Evolutionary conservation across 306 rosid species (phyloP).

Genomic region (Abrus pulchellus): DNA sequence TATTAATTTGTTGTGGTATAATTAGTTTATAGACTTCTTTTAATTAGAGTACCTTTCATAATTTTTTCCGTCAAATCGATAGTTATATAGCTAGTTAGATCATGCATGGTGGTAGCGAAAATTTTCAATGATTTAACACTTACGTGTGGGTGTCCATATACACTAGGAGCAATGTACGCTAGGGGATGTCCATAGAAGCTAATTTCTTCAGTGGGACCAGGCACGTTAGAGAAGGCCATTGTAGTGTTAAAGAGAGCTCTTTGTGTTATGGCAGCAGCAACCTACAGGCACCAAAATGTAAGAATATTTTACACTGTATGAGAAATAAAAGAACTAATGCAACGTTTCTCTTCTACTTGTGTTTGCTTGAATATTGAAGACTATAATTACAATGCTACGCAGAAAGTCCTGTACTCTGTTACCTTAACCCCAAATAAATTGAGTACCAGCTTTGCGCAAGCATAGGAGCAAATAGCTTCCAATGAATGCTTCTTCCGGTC

Average conservation of each 20-base stretch:
- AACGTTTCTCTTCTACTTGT: background rate
- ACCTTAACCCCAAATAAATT: slow-evolving; percentile 66
- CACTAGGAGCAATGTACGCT: slow-evolving; percentile 65
- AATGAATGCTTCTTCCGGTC: slow-evolving; percentile 72
- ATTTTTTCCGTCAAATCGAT: background rate
- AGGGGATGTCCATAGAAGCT: slow-evolving; percentile 69
- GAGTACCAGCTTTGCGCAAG: slow-evolving; percentile 41
- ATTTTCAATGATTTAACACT: slow-evolving; percentile 28
- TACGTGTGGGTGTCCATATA: slow-evolving; percentile 80
- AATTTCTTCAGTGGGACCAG: slow-evolving; percentile 74
- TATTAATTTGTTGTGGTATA: no score
- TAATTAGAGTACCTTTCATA: background rate
- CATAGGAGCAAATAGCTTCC: slow-evolving; percentile 57
- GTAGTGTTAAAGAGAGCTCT: slow-evolving; percentile 62
- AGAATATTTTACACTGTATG: background rate
- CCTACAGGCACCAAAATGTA: slow-evolving; percentile 42
- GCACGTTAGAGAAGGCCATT: slow-evolving; percentile 61
- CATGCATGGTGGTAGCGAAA: background rate
- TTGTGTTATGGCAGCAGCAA: slow-evolving; percentile 54
- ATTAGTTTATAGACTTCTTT: background rate
- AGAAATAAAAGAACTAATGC: background rate
- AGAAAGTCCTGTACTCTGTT: background rate
- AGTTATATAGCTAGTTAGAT: background rate
- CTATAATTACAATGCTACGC: background rate
- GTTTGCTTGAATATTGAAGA: background rate